These are phyloP conservation scores for Sclerospora graminicola DNA, from an alignment of 352 stramenopile species.

Conservation along the genomic window DNA sequence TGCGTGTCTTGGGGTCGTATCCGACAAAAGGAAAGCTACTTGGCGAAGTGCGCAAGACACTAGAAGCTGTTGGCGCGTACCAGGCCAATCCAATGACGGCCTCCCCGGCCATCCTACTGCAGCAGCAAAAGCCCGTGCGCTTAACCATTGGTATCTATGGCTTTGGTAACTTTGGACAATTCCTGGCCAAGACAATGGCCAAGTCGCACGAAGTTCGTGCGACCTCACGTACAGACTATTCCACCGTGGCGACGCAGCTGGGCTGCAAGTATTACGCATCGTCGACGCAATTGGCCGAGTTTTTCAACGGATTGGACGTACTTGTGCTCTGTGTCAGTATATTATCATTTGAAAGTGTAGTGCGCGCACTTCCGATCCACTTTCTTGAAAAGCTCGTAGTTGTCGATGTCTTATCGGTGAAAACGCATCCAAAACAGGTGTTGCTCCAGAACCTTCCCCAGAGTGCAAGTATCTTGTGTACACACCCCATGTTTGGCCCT, in stretches of 20 bases:
- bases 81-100: constrained; percentile 17
- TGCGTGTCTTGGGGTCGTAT: constrained; percentile 84
- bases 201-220: constrained; percentile 86
- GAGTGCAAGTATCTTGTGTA: constrained; percentile 91
- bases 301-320: constrained; percentile 91
- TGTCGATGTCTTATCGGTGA: constrained; percentile 97
- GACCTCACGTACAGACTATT: constrained; percentile 85
- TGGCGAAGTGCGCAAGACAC: constrained; percentile 39
- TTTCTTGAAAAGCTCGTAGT: constrained; percentile 85
- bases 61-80: constrained; percentile 41
- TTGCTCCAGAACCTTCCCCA: constrained; percentile 86
- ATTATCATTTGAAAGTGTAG: constrained; percentile 62
- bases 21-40: constrained; percentile 63
- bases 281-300: constrained; percentile 68
- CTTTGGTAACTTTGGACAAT: constrained; percentile 97
- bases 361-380: constrained; percentile 49
- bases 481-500: constrained; percentile 97
- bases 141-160: constrained; percentile 94
- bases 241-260: constrained; percentile 28
- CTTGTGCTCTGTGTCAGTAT: constrained; percentile 87
- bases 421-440: constrained; percentile 92
- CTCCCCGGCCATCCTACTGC: constrained; percentile 15
- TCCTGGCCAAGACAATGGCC: constrained; percentile 92
- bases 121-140: constrained; percentile 23
- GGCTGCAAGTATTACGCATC: constrained; percentile 56